phyloP scores from a whole-genome alignment of 352 stramenopile species.

The Phytopythium boreale region DNA sequence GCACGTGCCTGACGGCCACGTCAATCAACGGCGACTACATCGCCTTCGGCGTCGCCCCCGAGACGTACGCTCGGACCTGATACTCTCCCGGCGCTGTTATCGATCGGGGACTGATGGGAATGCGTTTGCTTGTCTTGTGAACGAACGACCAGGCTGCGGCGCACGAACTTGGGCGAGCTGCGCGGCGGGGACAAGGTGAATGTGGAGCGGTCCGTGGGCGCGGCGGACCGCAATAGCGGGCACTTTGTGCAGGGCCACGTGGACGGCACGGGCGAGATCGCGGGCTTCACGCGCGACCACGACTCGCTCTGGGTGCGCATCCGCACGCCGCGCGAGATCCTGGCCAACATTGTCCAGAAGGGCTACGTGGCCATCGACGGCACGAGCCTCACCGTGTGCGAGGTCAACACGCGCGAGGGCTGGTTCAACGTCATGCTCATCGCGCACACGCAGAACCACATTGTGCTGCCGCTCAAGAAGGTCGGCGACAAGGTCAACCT shows the following conservation, averaged over 20 bases:
- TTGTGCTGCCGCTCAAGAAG: constrained; percentile 93
- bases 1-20: constrained; percentile 97
- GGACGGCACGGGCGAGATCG: constrained; percentile 92
- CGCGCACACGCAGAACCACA: constrained; percentile 96
- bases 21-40: constrained; percentile 85
- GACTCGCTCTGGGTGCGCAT: constrained; percentile 97
- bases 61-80: constrained; percentile 64
- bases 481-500: constrained; percentile 89
- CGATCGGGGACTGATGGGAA: background rate
- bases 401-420: constrained; percentile 74
- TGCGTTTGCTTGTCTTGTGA: background rate
- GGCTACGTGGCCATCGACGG: constrained; percentile 98
- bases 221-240: constrained; percentile 93
- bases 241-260: constrained; percentile 99
- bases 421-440: constrained; percentile 99
- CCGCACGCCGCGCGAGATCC: constrained; percentile 63
- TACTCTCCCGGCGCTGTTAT: background rate
- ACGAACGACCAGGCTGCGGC: constrained; percentile 60
- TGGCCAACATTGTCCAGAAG: constrained; percentile 91
- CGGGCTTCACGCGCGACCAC: constrained; percentile 87
- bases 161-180: constrained; percentile 87
- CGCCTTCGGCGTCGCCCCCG: constrained; percentile 93
- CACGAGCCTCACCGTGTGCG: constrained; percentile 96
- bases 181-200: constrained; percentile 92
- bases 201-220: constrained; percentile 88